phyloP scores from a whole-genome alignment of 2,329 filamentous ascomycete species.

The Aureobasidium mangrovei region DNA sequence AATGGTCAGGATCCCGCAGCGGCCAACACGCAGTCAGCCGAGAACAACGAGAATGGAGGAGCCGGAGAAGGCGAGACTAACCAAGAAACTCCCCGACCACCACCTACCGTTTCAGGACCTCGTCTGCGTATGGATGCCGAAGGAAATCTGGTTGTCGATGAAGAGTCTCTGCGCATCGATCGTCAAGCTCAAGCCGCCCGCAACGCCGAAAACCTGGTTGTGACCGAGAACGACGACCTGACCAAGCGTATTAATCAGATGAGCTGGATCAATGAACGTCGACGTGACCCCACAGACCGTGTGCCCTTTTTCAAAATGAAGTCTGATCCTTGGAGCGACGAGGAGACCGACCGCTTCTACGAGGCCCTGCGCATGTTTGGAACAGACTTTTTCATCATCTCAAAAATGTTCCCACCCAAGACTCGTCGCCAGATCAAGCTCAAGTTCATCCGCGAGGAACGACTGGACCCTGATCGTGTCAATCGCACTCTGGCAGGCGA shows the following conservation, averaged over 20 bases:
- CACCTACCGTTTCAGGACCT: conserved; percentile 32
- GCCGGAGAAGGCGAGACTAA: conserved; percentile 14
- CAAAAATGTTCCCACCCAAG: conserved; percentile 63
- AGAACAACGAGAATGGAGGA: conserved; percentile 26
- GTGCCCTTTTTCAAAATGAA: conserved; percentile 36
- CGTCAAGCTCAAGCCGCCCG: conserved; percentile 51
- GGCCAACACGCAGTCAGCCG: conserved; percentile 22
- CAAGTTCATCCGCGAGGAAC: conserved; percentile 75
- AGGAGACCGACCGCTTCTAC: conserved; percentile 68
- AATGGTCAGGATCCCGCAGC: conserved; percentile 10
- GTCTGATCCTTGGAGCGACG: conserved; percentile 60
- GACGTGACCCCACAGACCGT: conserved; percentile 39
- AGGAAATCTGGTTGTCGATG: conserved; percentile 64
- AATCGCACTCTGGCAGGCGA: conserved; percentile 50
- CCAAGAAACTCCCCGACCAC: conserved; percentile 7
- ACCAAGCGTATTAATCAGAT: conserved; percentile 61
- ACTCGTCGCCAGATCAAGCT: conserved; percentile 67
- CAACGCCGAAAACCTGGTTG: conserved; percentile 37
- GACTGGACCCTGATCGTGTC: conserved; percentile 54
- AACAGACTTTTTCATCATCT: conserved; percentile 75
- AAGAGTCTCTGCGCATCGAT: conserved; percentile 58
- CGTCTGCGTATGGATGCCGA: conserved; percentile 55
- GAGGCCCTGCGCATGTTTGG: conserved; percentile 66
- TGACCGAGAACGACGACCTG: conserved; percentile 68
- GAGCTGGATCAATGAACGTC: conserved; percentile 57